A percentile compares a stretch with the other conserved stretches of the same genome.
Evolutionary conservation across 495 filamentous ascomycete genomes (phyloP).

Genomic region (Trichoderma virens): DNA sequence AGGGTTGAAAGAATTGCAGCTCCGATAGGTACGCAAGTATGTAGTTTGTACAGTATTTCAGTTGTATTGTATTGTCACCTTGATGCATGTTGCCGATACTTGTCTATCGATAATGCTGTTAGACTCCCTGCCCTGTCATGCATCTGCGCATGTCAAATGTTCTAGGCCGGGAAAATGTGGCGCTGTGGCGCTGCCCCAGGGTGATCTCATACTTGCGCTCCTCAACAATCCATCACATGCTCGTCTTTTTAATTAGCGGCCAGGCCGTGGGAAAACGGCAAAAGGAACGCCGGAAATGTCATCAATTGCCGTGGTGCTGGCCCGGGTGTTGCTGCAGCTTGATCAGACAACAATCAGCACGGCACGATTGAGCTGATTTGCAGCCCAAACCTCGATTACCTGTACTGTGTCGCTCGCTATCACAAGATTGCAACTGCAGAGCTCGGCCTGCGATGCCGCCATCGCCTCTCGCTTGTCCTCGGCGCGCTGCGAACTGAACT

Average conservation of each 20-base stretch:
- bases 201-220: not conserved
- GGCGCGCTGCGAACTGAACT: not conserved
- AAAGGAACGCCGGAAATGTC: not conserved
- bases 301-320: not conserved
- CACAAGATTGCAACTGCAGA: not conserved
- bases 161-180: no score
- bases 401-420: not conserved
- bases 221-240: constrained; percentile 9
- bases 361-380: not conserved
- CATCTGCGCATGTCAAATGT: not conserved
- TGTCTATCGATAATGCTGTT: no score
- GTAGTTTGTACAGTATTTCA: no score
- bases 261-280: constrained; percentile 5
- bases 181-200: not conserved
- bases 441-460: not conserved
- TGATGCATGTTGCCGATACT: no score
- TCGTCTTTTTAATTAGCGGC: constrained; percentile 4
- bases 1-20: no score
- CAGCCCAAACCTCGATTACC: no score
- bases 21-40: not conserved
- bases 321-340: not conserved
- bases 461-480: not conserved
- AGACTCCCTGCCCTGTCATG: no score
- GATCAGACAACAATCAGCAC: not conserved
- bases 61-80: no score